phyloP scores from a whole-genome alignment of 768 basidiomycete genomes.

The Auricularia auricula-judae region DNA sequence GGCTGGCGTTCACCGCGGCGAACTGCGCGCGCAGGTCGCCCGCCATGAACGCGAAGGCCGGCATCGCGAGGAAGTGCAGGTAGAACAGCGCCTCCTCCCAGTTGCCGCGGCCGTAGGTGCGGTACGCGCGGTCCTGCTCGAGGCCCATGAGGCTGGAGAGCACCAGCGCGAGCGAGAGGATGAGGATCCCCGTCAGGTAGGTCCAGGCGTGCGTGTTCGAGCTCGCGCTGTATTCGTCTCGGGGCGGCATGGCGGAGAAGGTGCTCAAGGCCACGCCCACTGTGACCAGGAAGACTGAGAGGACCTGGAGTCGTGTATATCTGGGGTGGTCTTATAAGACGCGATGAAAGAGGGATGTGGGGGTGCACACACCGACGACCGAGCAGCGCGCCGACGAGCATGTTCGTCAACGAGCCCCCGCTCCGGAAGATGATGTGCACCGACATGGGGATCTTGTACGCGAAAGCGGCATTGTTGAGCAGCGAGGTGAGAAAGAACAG shows the following conservation, averaged over 20 bases:
- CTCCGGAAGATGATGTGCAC: constrained; percentile 93
- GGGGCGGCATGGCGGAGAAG: constrained; percentile 45
- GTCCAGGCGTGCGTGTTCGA: constrained; percentile 19
- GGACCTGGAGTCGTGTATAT: constrained; percentile 52
- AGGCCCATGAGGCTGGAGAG: constrained; percentile 76
- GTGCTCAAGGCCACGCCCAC: constrained; percentile 72
- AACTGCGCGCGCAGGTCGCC: constrained; percentile 41
- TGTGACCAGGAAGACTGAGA: constrained; percentile 73
- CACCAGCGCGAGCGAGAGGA: constrained; percentile 68
- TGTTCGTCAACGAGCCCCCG: constrained; percentile 74
- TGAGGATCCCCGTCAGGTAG: constrained; percentile 61
- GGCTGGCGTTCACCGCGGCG: constrained; percentile 28
- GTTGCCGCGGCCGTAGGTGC: constrained; percentile 27
- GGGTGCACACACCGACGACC: constrained; percentile 43
- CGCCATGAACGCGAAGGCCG: constrained; percentile 58
- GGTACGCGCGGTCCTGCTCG: constrained; percentile 72
- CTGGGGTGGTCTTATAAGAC: constrained; percentile 20
- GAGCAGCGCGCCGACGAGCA: constrained; percentile 66
- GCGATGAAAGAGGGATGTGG: constrained; percentile 1
- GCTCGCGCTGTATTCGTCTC: constrained; percentile 1
- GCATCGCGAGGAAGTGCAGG: constrained; percentile 69
- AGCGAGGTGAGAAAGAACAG: constrained; percentile 72
- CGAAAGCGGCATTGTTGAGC: constrained; percentile 88
- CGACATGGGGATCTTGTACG: constrained; percentile 75
- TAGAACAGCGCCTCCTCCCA: constrained; percentile 96